These are phyloP conservation scores for Ceratobasidium sp. DNA, from an alignment of 1,284 basidiomycete species.

Conservation along the genomic window DNA sequence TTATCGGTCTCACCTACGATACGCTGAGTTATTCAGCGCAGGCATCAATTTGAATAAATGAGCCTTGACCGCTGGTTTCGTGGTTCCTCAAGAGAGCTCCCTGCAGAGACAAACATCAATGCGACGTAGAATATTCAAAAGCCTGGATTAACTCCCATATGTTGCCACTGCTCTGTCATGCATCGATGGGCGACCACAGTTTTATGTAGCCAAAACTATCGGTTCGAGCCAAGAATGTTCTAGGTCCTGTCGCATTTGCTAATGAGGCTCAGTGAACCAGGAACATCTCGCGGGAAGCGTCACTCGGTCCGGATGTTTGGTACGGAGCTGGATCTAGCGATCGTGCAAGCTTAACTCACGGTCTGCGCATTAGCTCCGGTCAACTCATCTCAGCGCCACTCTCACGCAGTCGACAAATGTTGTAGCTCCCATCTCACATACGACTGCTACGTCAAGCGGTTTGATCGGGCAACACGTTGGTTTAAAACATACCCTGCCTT, in stretches of 20 bases:
- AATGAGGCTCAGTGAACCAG: slow-evolving; percentile 27
- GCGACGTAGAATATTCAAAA: too few species aligned
- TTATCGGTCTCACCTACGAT: background rate
- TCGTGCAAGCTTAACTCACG: slow-evolving; percentile 19
- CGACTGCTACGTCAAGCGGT: slow-evolving; percentile 15
- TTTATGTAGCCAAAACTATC: background rate
- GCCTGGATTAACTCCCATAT: background rate
- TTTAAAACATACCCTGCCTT: slow-evolving; percentile 23
- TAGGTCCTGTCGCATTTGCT: slow-evolving; percentile 30
- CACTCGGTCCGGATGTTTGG: background rate
- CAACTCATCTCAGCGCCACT: slow-evolving; percentile 39
- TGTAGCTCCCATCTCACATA: slow-evolving; percentile 28
- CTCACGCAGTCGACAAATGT: slow-evolving; percentile 21
- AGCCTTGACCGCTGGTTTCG: background rate
- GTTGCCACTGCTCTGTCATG: background rate
- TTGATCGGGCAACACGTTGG: slow-evolving; percentile 25
- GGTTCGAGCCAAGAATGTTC: background rate
- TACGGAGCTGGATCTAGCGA: slow-evolving; percentile 4
- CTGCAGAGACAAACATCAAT: background rate
- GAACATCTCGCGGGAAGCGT: background rate
- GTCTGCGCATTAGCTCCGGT: slow-evolving; percentile 18
- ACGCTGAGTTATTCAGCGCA: background rate
- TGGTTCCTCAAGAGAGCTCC: slow-evolving; percentile 2
- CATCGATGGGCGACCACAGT: background rate
- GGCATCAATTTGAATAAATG: background rate